Evolutionary conservation across 495 filamentous ascomycete genomes (phyloP), one percentile per base, ranked within the genome.

Genomic region (Trichoderma reesei): DNA sequence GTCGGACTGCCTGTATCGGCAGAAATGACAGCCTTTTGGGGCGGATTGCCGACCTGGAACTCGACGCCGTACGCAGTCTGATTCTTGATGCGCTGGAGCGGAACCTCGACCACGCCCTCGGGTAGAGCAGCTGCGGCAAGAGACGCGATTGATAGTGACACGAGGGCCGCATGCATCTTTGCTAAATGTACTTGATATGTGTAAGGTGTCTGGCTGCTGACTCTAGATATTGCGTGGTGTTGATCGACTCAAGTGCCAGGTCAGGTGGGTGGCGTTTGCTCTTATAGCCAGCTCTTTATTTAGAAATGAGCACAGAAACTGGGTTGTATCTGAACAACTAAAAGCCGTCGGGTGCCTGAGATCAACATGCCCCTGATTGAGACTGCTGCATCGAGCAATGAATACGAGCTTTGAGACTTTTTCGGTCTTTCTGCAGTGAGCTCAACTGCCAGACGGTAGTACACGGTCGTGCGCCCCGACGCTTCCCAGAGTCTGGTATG

Each of bases 1-100:
- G 51, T 56, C 8, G 51, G 51, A 34, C 51, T 56, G 7, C 51
- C 51, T 16, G 51, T 56, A 56, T 56, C 51, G 51, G 51, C 51
- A 3, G 51, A 56, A 36, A 34, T 56, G 26, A 56, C 34, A 5
- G 14, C 51, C 31, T 34, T 56, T 56, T 56, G 51, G 11, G 51
- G 51, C 3, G 51, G 51, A 34, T 31, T 56, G 51, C 51, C 51
- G 26, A 56, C 51, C 14, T 33, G 20, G 11, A 56, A 56, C 11
- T 56, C 51, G 5, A 14, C 51, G 20, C 51, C 51, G 14, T 56
- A 56, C 10, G 51, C 51, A 10, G 26, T 56, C 26, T 56, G 51
- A 13, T 56, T 56, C 26, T 56, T 56, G 20, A 56, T 56, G 26
- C 51, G 51, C 51, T 56, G 51, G 31, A 56, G 51, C 9, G 51